A percentile compares a stretch with the other conserved stretches of the same genome.
phyloP scores from a whole-genome alignment of 306 rosid genomes.

The Gleditsia sinensis region DNA sequence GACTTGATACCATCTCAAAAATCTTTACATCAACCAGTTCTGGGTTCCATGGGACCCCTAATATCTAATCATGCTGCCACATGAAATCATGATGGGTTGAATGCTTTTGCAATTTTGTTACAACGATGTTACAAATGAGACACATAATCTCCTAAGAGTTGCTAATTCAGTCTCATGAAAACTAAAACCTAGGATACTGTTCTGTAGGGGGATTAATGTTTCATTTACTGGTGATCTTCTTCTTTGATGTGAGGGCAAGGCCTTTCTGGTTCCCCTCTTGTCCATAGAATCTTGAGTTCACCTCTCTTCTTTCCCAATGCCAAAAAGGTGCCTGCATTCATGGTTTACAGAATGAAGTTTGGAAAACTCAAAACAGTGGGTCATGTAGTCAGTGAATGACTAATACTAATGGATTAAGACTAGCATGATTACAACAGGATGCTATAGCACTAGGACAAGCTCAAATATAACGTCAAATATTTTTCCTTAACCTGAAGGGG shows the following conservation, averaged over 20 bases:
- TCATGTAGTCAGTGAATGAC: not conserved
- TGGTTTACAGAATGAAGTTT: slow-evolving; percentile 15
- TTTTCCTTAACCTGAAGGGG: no score
- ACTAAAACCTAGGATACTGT: slow-evolving; percentile 42
- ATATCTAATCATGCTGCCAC: slow-evolving; percentile 24
- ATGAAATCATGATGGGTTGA: slow-evolving; percentile 30
- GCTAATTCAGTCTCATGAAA: slow-evolving; percentile 41
- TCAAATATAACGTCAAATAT: not conserved
- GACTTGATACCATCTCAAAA: not conserved
- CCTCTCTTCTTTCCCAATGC: slow-evolving; percentile 91
- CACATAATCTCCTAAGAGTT: slow-evolving; percentile 53
- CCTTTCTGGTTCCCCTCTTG: slow-evolving; percentile 87
- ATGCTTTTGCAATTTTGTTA: slow-evolving; percentile 28
- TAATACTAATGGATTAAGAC: not conserved
- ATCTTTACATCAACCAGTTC: slow-evolving; percentile 11
- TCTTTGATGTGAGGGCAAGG: slow-evolving; percentile 67
- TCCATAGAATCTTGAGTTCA: slow-evolving; percentile 81
- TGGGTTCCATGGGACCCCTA: slow-evolving; percentile 9
- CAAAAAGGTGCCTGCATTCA: slow-evolving; percentile 77
- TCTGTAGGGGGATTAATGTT: slow-evolving; percentile 28
- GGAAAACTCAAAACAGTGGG: not conserved
- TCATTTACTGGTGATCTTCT: slow-evolving; percentile 48
- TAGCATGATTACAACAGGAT: not conserved
- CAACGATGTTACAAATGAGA: slow-evolving; percentile 36
- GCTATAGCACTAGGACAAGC: not conserved